Evolutionary conservation across 768 basidiomycete species (phyloP).

Genomic region (Ephemerocybe angulata): DNA sequence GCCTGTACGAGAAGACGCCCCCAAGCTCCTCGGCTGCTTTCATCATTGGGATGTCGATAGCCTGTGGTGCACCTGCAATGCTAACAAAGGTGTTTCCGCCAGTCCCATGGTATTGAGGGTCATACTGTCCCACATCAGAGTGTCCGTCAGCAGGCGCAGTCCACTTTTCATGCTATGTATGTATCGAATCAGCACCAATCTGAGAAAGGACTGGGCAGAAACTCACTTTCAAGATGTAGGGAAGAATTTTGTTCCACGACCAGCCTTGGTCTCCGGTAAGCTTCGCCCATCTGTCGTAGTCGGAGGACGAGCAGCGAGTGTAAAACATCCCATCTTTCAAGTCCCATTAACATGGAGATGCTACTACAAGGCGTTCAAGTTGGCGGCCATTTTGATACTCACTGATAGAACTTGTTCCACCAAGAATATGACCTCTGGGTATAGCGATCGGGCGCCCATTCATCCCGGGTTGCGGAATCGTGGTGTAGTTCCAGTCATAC

Average conservation of each 20-base stretch:
- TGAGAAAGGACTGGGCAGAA: neutral
- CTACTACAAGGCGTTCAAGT: neutral
- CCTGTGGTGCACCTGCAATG: conserved; percentile 22
- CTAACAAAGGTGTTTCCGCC: conserved; percentile 25
- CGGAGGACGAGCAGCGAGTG: conserved; percentile 11
- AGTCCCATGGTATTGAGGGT: conserved; percentile 29
- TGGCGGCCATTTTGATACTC: neutral
- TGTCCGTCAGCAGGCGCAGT: conserved; percentile 29
- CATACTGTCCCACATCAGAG: conserved; percentile 28
- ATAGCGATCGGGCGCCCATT: conserved; percentile 22
- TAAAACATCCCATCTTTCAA: conserved; percentile 13
- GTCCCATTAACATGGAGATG: neutral
- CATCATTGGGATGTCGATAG: conserved; percentile 32
- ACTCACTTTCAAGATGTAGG: conserved; percentile 6
- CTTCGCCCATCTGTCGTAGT: conserved; percentile 12
- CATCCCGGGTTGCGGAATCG: conserved; percentile 24
- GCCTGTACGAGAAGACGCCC: conserved; percentile 36
- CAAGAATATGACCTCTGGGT: conserved; percentile 27
- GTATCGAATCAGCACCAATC: too few relatives aligned
- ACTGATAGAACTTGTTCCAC: conserved; percentile 32
- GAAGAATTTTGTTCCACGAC: conserved; percentile 11
- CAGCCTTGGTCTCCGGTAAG: conserved; percentile 4
- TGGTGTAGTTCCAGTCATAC: conserved; percentile 35
- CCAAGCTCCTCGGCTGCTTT: conserved; percentile 30
- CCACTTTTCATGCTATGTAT: conserved; percentile 24